Conservation (phyloP, 1,284 basidiomycete species). For the Naganishia albida region DNA sequence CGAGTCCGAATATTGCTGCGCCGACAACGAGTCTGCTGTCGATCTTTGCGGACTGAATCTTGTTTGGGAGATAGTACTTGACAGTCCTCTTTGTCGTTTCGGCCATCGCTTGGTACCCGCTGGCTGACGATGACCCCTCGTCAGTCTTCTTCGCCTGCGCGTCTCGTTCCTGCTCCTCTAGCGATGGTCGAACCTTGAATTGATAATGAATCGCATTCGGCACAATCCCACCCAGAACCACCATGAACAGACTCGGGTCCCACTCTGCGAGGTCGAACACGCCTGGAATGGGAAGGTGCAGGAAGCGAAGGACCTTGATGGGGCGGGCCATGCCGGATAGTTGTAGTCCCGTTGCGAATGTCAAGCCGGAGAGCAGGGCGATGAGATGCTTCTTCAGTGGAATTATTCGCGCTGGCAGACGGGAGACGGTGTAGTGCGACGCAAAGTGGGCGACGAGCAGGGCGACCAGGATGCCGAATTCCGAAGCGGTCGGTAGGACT, state of each 20-base stretch:
- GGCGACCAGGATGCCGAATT: slow-evolving; percentile 46
- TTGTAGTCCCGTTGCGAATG: slow-evolving; percentile 63
- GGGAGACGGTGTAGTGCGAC: slow-evolving; percentile 2
- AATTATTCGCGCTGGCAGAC: not conserved
- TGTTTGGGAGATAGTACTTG: slow-evolving; percentile 46
- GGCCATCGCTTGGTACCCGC: slow-evolving; percentile 30
- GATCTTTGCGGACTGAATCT: slow-evolving; percentile 46
- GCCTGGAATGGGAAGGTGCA: slow-evolving; percentile 56
- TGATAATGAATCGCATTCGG: slow-evolving; percentile 53
- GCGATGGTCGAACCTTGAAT: slow-evolving; percentile 22
- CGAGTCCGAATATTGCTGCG: slow-evolving; percentile 64
- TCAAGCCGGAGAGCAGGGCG: slow-evolving; percentile 57
- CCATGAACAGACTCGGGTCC: slow-evolving; percentile 56
- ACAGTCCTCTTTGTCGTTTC: slow-evolving; percentile 55
- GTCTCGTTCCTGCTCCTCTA: slow-evolving; percentile 8
- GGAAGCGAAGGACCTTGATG: slow-evolving; percentile 61
- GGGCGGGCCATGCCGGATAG: slow-evolving; percentile 63
- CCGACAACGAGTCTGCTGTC: slow-evolving; percentile 61
- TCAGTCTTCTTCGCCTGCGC: slow-evolving; percentile 42
- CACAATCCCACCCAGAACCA: slow-evolving; percentile 55
- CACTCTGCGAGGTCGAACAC: slow-evolving; percentile 45
- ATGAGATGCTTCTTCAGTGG: slow-evolving; percentile 35
- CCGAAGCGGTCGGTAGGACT: slow-evolving; percentile 46
- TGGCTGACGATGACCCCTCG: not conserved
- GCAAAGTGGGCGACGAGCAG: slow-evolving; percentile 12